These are phyloP conservation scores for Aquanectria penicillioides DNA, from an alignment of 2,329 filamentous ascomycete genomes.

Conservation along the genomic window DNA sequence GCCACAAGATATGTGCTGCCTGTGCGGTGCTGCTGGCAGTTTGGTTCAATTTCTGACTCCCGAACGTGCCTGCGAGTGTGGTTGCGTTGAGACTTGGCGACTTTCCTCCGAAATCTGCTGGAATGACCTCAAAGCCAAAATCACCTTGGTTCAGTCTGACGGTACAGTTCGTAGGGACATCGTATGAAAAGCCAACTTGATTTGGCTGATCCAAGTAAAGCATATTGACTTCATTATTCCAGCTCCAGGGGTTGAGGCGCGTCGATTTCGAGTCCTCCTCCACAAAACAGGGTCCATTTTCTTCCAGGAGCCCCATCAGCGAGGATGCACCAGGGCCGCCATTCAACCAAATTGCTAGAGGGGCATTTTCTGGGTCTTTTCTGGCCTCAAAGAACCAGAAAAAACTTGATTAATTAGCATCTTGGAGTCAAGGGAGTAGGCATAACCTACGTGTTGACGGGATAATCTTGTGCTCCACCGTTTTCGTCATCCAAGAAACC, in stretches of 20 bases:
- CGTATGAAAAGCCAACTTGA: slow-evolving; percentile 75
- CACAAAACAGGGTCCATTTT: slow-evolving; percentile 62
- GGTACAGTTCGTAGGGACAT: slow-evolving; percentile 71
- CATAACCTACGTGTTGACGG: slow-evolving; percentile 27
- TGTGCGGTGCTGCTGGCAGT: slow-evolving; percentile 62
- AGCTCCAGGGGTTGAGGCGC: slow-evolving; percentile 68
- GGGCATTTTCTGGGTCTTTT: slow-evolving; percentile 39
- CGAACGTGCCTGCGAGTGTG: slow-evolving; percentile 45
- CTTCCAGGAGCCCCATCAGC: slow-evolving; percentile 32
- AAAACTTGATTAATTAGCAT: slow-evolving; percentile 25
- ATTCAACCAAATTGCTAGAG: slow-evolving; percentile 66
- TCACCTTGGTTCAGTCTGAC: slow-evolving; percentile 59
- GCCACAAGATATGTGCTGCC: slow-evolving; percentile 69
- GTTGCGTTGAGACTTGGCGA: slow-evolving; percentile 51
- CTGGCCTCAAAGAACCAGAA: slow-evolving; percentile 45
- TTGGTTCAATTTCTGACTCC: slow-evolving; percentile 43
- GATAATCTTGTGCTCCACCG: slow-evolving; percentile 24
- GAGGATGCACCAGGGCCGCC: slow-evolving; percentile 63
- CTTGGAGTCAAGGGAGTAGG: background rate
- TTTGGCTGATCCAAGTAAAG: slow-evolving; percentile 71
- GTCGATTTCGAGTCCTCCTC: slow-evolving; percentile 61
- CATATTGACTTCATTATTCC: slow-evolving; percentile 65
- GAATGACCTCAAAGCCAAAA: slow-evolving; percentile 58
- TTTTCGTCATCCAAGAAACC: slow-evolving; percentile 22
- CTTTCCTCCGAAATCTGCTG: slow-evolving; percentile 49